Evolutionary conservation across 805 yeast genomes (phyloP), one percentile per base, ranked within the genome.

Genomic region (Candida dajiaensis): DNA sequence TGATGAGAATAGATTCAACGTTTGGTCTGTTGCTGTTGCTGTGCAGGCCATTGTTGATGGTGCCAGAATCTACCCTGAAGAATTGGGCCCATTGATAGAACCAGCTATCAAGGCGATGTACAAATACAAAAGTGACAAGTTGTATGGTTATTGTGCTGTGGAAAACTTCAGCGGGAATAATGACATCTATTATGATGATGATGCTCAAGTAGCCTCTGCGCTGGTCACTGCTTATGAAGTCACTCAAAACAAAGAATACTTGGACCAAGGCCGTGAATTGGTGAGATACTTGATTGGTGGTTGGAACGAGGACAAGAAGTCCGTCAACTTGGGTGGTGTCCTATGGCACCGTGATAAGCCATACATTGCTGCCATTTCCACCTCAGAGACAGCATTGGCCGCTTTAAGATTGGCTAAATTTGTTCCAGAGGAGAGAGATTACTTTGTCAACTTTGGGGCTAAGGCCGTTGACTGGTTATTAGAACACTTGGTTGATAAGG

Each of bases 151-250:
- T 63, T 77, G 84, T 38, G 89, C 88, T 1, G 81, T 83, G 5
- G 81, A 77, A 57, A 75, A 80, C 56, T 69, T 69, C 44, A 74
- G 75, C 20, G 81, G 76, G 40, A 83, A 82, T 61, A 66, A 67
- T 43, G 89, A 83, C 59, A 78, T 83, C 37, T 82, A 83, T 61
- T 80, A 80, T 51, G 89, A 83, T 57, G 90, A 83, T 57, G 85
- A 83, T 58, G 90, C 89, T 3, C 90, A 83, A 59, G 78, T 83
- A 13, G 83, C 85, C 15, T 70, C 80, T 54, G 83, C 82, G 3
- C 68, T 81, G 53, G 66, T 84, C 47, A 73, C 80, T 3, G 85
- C 86, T 2, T 83, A 78, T 57, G 89, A 82, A 56, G 86, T 80
- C 21, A 81, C 88, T 1, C 76, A 75, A 2, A 76, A 81, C 50